Base-by-base conservation (phyloP, 495 filamentous ascomycete genomes). In the Friedmanniomyces simplex region DNA sequence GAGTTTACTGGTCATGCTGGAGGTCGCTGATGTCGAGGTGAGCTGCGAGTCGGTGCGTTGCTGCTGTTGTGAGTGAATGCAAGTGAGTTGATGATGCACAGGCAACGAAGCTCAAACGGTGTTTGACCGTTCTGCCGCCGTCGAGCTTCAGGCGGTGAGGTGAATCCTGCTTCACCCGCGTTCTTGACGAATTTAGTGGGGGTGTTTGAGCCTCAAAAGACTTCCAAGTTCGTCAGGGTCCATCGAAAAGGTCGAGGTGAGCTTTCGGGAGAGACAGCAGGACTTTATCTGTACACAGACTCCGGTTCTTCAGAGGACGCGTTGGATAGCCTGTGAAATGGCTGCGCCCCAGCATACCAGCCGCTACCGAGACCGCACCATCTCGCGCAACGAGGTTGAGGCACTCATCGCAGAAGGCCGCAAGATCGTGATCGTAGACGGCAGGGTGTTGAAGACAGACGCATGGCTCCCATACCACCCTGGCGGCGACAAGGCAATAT, bases 381-480 rank as follows among this genome's bases (percentile, higher is more conserved):
- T 71, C 32, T 45, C 82, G 37, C 81, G 89, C 51, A 79, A 85
- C 42, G 81, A 94, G 65, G 81, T 98, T 57, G 93, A 97, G 70
- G 83, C 79, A 3, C 70, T 93, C 62, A 95, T 98, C 68, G 87
- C 93, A 5, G 84, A 90, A 47, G 93, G 90, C n/a, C 78, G 82
- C 52, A 77, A 77, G 52, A 77, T 98, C 37, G 78, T 96, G 52
- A 89, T 98, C 49, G 76, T 89, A 50, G 83, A 96, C 57, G 75
- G 79, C 51, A 80, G 84, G 66, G 91, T 95, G 6, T 71, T 97
- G 55, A 93, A 88, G 72, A 82, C 87, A 1, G 91, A 98, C 70
- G 77, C 86, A 28, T 98, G 87, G 86, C 74, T 91, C 32, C 79
- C 79, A 50, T 97, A 83, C 66, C 93, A 98, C 66, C 93, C 93